A percentile compares a stretch with the other conserved stretches of the same genome.
Evolutionary conservation across 139 green algal genomes (phyloP).

Genomic region (Tetratostichococcus sp.): DNA sequence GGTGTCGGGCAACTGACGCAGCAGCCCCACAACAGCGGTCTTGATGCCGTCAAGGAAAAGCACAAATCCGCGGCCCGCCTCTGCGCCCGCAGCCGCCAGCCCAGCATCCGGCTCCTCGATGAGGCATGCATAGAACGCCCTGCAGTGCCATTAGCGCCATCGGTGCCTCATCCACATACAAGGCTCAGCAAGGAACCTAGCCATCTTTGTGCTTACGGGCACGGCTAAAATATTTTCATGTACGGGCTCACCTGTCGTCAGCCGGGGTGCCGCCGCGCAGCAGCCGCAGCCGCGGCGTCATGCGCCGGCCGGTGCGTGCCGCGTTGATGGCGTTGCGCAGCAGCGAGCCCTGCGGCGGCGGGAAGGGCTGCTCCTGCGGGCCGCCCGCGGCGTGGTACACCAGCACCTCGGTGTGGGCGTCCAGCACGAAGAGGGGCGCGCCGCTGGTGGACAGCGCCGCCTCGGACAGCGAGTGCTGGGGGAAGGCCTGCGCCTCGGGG

Average conservation of each 20-base stretch:
- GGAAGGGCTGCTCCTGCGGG: constrained; percentile 54
- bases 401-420: constrained; percentile 29
- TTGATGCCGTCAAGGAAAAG: constrained; percentile 48
- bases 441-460: constrained; percentile 44
- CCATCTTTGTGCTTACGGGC: not conserved
- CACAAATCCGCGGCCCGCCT: constrained; percentile 30
- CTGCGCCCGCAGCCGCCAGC: not conserved
- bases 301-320: constrained; percentile 30
- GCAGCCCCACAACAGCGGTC: constrained; percentile 16
- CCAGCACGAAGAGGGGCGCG: constrained; percentile 80
- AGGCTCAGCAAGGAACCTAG: not conserved
- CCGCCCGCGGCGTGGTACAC: constrained; percentile 44
- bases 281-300: constrained; percentile 62
- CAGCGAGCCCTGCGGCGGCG: constrained; percentile 53
- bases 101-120: constrained; percentile 18
- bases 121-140: constrained; percentile 5
- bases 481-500: constrained; percentile 44
- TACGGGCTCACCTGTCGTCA: constrained; percentile 11
- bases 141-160: too few relatives aligned
- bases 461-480: constrained; percentile 59
- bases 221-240: too few relatives aligned
- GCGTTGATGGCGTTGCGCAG: constrained; percentile 46
- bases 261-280: constrained; percentile 26
- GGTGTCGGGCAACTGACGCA: not conserved
- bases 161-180: not conserved